These are phyloP conservation scores for Fraxinus pennsylvanica DNA, from an alignment of 257 asterid genomes.

Conservation along the genomic window DNA sequence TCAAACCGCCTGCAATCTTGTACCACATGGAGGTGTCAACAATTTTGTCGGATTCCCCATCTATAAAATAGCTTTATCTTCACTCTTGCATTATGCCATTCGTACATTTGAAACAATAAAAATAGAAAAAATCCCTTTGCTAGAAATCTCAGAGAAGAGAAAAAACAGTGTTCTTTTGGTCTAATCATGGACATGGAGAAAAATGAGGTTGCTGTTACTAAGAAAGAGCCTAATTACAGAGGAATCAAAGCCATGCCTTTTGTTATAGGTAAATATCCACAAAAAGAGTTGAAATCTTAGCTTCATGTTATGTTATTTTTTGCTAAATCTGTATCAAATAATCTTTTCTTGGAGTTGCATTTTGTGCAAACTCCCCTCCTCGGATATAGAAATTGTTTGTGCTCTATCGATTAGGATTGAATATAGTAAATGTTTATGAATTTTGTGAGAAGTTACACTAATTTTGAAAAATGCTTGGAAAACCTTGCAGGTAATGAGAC, in stretches of 20 bases:
- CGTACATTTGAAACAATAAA: not conserved
- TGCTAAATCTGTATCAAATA: not conserved
- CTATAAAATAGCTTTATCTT: not conserved
- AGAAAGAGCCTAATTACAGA: constrained; percentile 49
- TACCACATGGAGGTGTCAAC: too few relatives aligned
- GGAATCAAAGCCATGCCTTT: constrained; percentile 89
- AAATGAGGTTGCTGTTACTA: constrained; percentile 13
- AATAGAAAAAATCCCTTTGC: not conserved
- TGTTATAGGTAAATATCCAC: constrained; percentile 49
- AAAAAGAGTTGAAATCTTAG: not conserved
- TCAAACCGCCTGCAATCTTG: too few relatives aligned
- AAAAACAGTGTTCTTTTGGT: constrained; percentile 1
- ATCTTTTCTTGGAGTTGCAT: not conserved
- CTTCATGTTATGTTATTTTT: not conserved
- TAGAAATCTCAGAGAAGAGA: not conserved
- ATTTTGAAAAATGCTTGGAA: not conserved
- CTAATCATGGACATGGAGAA: constrained; percentile 40
- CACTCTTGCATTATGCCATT: not conserved
- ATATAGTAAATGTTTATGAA: not conserved
- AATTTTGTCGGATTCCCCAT: not conserved
- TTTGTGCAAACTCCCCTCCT: too few relatives aligned
- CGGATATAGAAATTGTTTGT: too few relatives aligned
- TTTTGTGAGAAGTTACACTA: not conserved
- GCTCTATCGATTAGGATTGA: not conserved
- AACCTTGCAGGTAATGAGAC: constrained; percentile 56